Evolutionary conservation across 169 alveolate species (phyloP).

Genomic region (Plasmodium gaboni): DNA sequence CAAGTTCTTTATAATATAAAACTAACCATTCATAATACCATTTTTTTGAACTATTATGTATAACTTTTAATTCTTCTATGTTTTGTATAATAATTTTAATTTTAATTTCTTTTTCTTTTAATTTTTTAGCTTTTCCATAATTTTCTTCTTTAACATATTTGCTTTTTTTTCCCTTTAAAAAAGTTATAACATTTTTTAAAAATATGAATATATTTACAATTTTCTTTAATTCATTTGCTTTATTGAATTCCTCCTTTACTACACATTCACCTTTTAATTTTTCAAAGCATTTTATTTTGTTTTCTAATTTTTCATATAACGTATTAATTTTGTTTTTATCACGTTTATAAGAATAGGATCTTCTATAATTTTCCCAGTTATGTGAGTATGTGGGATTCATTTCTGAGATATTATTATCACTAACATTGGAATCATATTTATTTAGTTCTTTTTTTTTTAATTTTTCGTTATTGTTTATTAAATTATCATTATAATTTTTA

Average conservation of each 20-base stretch:
- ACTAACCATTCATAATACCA: slow-evolving; percentile 70
- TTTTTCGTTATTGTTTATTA: slow-evolving; percentile 14
- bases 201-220: slow-evolving; percentile 63
- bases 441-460: slow-evolving; percentile 35
- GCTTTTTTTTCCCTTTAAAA: slow-evolving; percentile 67
- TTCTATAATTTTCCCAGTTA: slow-evolving; percentile 25
- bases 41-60: slow-evolving; percentile 53
- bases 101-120: slow-evolving; percentile 72
- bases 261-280: slow-evolving; percentile 74
- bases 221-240: slow-evolving; percentile 71
- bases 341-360: slow-evolving; percentile 15
- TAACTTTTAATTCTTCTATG: slow-evolving; percentile 54
- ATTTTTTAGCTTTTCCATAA: slow-evolving; percentile 74
- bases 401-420: slow-evolving; percentile 16
- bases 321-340: slow-evolving; percentile 38
- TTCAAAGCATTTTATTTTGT: slow-evolving; percentile 70
- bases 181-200: slow-evolving; percentile 60
- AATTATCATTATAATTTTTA: slow-evolving; percentile 34
- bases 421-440: slow-evolving; percentile 10
- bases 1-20: slow-evolving; percentile 71
- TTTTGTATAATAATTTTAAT: slow-evolving; percentile 68
- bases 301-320: slow-evolving; percentile 69
- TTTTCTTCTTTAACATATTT: slow-evolving; percentile 70
- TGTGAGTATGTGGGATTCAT: slow-evolving; percentile 6
- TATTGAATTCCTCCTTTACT: slow-evolving; percentile 59